Evolutionary conservation across 2,329 filamentous ascomycete species (phyloP), one percentile per base, ranked within the genome.

Genomic region (Aotearoamyces nothofagi): DNA sequence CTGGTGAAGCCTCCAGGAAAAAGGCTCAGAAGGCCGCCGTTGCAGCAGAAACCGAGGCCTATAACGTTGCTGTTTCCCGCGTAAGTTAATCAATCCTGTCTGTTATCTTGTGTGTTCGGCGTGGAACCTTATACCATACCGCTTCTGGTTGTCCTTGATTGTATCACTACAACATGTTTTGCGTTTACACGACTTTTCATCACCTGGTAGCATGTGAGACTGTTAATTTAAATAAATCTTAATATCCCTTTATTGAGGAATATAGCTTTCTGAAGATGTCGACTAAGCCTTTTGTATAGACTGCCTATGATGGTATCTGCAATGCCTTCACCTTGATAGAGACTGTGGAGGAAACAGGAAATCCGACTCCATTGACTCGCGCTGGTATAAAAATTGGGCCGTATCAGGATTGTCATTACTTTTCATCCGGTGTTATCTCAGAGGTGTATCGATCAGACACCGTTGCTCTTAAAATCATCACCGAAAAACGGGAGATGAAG

Each of bases 401-500:
- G 4, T 74, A 72, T 38, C 24, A 38, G 11, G 52, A 61, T 34
- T 78, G 72, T 45, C 52, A 55, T 15, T 61, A 63, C 39, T 45
- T 76, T n/a, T 60, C 61, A 25, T 59, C 60, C 37, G 90, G 90
- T 12, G 60, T 87, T 9, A 90, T 83, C 36, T 90, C 87, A 11
- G 70, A 76, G 31, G 73, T 98, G 28, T 96, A 86, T 56, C 76
- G 76, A 42, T 56, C 59, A 11, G 50, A 54, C 12, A 51, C 50
- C 11, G 61, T 77, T 5, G 90, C 87, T 2, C 59, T 98, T 27
- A 98, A 98, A 50, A 73, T 94, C 34, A 92, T 90, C 19, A 73
- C 71, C 15, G 75, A 81, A 17, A 74, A 74, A 20, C 61, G 66
- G 30, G 72, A 78, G 55, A 65, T 74, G 20, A 73, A 79, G 33